Evolutionary conservation across 257 asterid species (phyloP), one percentile per base, ranked within the genome.

Genomic region (Ophiorrhiza pumila): DNA sequence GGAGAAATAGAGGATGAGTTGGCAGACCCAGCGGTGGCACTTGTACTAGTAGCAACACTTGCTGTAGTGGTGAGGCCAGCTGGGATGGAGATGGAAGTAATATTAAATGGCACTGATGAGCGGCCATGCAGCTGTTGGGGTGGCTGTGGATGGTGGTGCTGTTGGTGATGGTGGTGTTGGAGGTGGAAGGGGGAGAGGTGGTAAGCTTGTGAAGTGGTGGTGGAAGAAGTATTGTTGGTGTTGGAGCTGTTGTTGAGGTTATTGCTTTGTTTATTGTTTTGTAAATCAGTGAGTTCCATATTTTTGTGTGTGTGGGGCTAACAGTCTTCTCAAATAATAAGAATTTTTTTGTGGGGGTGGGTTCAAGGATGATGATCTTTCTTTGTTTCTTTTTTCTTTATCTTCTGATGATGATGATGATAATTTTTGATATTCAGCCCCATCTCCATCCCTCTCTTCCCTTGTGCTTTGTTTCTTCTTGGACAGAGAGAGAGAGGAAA

Each of bases 241-340:
- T 31, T 76, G 41, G 71, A 20, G 57, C 18, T 73, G 73, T 50
- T 73, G 69, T 29, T 74, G 58, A 39, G 71, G 74, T 65, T 73
- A 66, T 39, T 74, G 66, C 72, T 46, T 37, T 52, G 67, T 65
- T 67, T 73, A 74, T 72, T 77, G 85, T 78, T 83, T 72, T 86
- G 85, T n/a, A 87, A 79, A 85, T 90, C 78, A 55, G 86, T 80
- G 86, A 79, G 87, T 79, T 87, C 92, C 93, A 87, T 87, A 41
- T 25, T 68, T 72, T 75, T 76, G 73, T 76, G 73, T 39, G 42
- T 22, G 64, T 69, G 72, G 63, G 74, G 50, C 65, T 55, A 45
- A 39, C 41, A 29, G 69, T 64, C 69, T 64, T 64, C 69, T 64
- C 69, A 64, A 64, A 64, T 64, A 64, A 64, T 64, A 64, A 64